Percentiles rank a stretch among this genome's conserved stretches.
phyloP scores from a whole-genome alignment of 2,329 filamentous ascomycete species.

The Leptographium flavum region DNA sequence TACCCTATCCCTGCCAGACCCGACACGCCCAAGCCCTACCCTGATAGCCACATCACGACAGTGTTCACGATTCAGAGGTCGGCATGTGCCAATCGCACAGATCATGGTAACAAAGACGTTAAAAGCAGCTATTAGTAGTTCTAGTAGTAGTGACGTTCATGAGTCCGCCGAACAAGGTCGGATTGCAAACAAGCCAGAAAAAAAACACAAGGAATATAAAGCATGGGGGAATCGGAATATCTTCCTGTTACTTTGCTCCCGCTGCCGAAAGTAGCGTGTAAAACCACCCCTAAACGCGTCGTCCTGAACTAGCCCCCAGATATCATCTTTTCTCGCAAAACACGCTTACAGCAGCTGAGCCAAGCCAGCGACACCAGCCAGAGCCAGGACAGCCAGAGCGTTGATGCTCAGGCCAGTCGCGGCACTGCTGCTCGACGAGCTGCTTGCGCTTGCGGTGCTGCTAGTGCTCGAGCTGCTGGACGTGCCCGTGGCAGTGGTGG shows the following conservation, averaged over 20 bases:
- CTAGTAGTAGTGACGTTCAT: slow-evolving; percentile 1
- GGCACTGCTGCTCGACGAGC: slow-evolving; percentile 20
- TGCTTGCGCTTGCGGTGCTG: slow-evolving; percentile 14
- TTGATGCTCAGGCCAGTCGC: slow-evolving; percentile 33
- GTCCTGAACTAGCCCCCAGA: not conserved
- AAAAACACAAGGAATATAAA: slow-evolving; percentile 1
- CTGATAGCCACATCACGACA: not conserved
- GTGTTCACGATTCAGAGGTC: not conserved
- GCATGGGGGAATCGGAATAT: not conserved
- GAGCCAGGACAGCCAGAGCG: slow-evolving; percentile 29
- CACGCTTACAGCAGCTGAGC: slow-evolving; percentile 36
- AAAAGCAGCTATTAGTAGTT: slow-evolving; percentile 10
- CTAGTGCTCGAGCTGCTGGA: slow-evolving; percentile 13
- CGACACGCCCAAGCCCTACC: not conserved
- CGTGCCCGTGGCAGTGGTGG: slow-evolving; percentile 12
- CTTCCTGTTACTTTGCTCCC: not conserved
- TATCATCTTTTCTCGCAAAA: slow-evolving; percentile 1
- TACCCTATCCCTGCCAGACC: not conserved
- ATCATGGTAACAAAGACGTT: not conserved
- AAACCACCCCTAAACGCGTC: not conserved
- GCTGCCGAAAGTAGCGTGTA: not conserved
- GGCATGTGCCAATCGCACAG: not conserved
- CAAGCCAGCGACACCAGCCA: slow-evolving; percentile 24
- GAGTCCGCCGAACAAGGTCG: not conserved
- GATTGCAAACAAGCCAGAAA: not conserved